Conservation (phyloP, 257 asterid genomes). For the Datura wrightii region DNA sequence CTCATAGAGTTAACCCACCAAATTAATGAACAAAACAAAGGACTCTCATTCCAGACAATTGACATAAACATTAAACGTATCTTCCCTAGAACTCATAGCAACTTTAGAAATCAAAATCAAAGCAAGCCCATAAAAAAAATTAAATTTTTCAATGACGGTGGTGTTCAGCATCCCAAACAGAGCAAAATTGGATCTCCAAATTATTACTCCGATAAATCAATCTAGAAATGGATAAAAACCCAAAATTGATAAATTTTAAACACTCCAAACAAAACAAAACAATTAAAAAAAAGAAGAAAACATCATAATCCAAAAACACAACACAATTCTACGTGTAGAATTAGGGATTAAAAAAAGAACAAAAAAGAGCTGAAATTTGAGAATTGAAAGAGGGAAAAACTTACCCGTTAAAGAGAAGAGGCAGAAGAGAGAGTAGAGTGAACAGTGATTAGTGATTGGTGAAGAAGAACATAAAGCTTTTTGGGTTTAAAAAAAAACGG, state of each 20-base stretch:
- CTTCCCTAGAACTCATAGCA: not conserved
- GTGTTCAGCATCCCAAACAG: not conserved
- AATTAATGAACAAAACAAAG: not conserved
- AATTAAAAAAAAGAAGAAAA: not conserved
- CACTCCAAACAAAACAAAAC: not conserved
- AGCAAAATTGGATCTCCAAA: not conserved
- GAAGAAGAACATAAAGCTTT: conserved; percentile 7
- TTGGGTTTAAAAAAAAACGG: not conserved
- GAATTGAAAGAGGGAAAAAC: not conserved
- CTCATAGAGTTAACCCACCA: not conserved
- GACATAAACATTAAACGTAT: not conserved
- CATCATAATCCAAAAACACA: not conserved
- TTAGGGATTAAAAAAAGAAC: not conserved
- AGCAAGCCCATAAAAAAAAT: not conserved
- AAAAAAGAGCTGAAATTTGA: not conserved
- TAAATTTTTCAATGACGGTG: not conserved
- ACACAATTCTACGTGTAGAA: not conserved
- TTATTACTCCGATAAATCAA: not conserved
- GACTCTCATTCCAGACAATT: not conserved
- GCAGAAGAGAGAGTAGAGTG: conserved; percentile 13
- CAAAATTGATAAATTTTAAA: not conserved
- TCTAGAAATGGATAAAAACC: not conserved
- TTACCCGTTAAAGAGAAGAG: not conserved
- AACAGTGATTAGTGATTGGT: conserved; percentile 21
- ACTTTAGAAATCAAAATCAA: not conserved